Conservation (phyloP, 2,329 filamentous ascomycete species). For the Chaetoscypha palmicola region DNA sequence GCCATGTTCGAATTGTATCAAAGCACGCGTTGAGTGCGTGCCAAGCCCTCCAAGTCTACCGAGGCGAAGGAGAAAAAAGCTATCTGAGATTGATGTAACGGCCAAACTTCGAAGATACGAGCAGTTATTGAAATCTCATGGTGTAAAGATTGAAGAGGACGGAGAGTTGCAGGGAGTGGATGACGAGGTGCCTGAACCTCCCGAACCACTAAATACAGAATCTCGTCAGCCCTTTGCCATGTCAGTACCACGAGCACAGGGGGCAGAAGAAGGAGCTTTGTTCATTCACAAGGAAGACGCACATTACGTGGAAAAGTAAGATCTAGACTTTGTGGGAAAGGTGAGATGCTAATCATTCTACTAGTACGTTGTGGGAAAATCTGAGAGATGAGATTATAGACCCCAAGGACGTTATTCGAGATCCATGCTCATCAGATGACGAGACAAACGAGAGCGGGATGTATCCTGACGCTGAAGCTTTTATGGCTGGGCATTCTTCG, state of each 20-base stretch:
- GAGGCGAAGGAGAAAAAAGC: conserved; percentile 22
- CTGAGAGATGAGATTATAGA: conserved; percentile 26
- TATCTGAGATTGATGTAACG: conserved; percentile 24
- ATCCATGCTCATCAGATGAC: conserved; percentile 26
- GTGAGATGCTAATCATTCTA: not conserved
- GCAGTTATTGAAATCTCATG: conserved; percentile 23
- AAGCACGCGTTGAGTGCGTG: conserved; percentile 25
- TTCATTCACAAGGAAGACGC: conserved; percentile 23
- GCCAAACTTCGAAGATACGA: conserved; percentile 25
- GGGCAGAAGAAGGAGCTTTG: conserved; percentile 14
- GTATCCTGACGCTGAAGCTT: conserved; percentile 25
- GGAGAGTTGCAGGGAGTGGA: conserved; percentile 5
- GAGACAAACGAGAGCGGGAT: conserved; percentile 25
- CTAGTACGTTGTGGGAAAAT: conserved; percentile 27
- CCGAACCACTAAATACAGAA: not conserved
- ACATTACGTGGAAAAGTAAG: conserved; percentile 26
- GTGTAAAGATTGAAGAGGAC: conserved; percentile 26
- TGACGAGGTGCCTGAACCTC: conserved; percentile 1
- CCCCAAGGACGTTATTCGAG: conserved; percentile 29
- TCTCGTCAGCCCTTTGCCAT: not conserved
- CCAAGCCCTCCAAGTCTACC: conserved; percentile 24
- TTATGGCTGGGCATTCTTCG: conserved; percentile 45
- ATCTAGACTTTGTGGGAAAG: not conserved
- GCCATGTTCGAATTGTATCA: conserved; percentile 29
- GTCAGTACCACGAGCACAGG: conserved; percentile 4